These are phyloP conservation scores for Tylopilus vinaceipallidus DNA, from an alignment of 768 basidiomycete genomes.

Conservation along the genomic window DNA sequence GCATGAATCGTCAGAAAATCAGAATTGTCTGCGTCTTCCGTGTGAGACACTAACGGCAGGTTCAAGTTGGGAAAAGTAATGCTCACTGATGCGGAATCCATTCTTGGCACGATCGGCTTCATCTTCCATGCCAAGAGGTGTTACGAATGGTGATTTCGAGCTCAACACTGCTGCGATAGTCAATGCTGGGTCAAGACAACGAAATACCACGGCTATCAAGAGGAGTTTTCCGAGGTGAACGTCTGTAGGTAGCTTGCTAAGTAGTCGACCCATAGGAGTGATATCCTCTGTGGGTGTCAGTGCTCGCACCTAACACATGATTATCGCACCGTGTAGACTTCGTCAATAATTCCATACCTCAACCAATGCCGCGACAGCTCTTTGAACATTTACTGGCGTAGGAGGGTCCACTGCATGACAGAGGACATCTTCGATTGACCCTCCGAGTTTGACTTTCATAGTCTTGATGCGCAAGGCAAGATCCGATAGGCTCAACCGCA, in stretches of 20 bases:
- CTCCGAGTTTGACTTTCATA: slow-evolving; percentile 82
- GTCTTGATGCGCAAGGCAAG: slow-evolving; percentile 91
- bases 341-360: slow-evolving; percentile 50
- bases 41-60: not conserved
- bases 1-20: slow-evolving; percentile 94
- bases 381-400: slow-evolving; percentile 77
- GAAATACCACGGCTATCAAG: slow-evolving; percentile 77
- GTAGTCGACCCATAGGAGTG: slow-evolving; percentile 86
- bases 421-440: slow-evolving; percentile 87
- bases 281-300: slow-evolving; percentile 86
- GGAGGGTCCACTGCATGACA: slow-evolving; percentile 90
- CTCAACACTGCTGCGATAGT: slow-evolving; percentile 93
- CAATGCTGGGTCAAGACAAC: slow-evolving; percentile 92
- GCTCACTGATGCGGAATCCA: slow-evolving; percentile 72
- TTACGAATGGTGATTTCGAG: slow-evolving; percentile 90
- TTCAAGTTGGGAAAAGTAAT: not conserved
- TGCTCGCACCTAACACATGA: slow-evolving; percentile 66
- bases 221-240: slow-evolving; percentile 95
- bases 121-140: slow-evolving; percentile 82
- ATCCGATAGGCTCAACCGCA: slow-evolving; percentile 88
- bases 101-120: slow-evolving; percentile 84
- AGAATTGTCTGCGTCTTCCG: slow-evolving; percentile 65
- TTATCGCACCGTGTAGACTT: not conserved
- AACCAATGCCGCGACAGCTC: slow-evolving; percentile 87
- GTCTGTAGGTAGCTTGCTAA: slow-evolving; percentile 92